A percentile compares a stretch with the other conserved stretches of the same genome.
These are phyloP conservation scores for Corylus avellana DNA, from an alignment of 306 rosid species.

Conservation along the genomic window DNA sequence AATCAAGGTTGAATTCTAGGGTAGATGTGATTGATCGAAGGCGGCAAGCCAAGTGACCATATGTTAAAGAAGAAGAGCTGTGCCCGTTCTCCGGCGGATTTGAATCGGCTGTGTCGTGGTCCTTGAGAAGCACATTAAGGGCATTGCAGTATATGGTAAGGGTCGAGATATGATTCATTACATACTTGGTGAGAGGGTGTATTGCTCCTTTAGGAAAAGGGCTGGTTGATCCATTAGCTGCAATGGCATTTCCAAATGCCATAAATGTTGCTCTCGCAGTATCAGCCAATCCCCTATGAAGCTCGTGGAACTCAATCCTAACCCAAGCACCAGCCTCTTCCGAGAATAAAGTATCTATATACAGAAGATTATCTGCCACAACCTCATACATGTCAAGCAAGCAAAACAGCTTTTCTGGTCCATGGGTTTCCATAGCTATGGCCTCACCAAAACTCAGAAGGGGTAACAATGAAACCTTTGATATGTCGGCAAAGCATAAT, in stretches of 20 bases:
- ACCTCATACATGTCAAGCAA: constrained; percentile 68
- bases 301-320: constrained; percentile 46
- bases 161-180: constrained; percentile 57
- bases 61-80: constrained; percentile 10
- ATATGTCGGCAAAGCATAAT: constrained; percentile 49
- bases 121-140: constrained; percentile 45
- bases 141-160: constrained; percentile 40
- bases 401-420: constrained; percentile 54
- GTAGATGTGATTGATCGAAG: constrained; percentile 40
- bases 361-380: constrained; percentile 40
- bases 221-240: constrained; percentile 36
- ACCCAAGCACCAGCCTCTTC: constrained; percentile 46
- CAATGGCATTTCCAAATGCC: constrained; percentile 46
- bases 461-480: constrained; percentile 36
- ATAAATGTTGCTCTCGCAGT: constrained; percentile 45
- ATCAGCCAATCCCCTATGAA: constrained; percentile 36
- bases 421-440: constrained; percentile 40
- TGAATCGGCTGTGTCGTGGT: constrained; percentile 18
- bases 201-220: constrained; percentile 53
- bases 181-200: constrained; percentile 64
- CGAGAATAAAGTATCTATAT: constrained; percentile 43
- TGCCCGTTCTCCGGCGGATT: constrained; percentile 9
- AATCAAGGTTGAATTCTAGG: constrained; percentile 49
- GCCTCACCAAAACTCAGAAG: constrained; percentile 66
- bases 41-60: constrained; percentile 40